phyloP scores from a whole-genome alignment of 1,284 basidiomycete genomes.

The Pseudozyma hubeiensis region DNA sequence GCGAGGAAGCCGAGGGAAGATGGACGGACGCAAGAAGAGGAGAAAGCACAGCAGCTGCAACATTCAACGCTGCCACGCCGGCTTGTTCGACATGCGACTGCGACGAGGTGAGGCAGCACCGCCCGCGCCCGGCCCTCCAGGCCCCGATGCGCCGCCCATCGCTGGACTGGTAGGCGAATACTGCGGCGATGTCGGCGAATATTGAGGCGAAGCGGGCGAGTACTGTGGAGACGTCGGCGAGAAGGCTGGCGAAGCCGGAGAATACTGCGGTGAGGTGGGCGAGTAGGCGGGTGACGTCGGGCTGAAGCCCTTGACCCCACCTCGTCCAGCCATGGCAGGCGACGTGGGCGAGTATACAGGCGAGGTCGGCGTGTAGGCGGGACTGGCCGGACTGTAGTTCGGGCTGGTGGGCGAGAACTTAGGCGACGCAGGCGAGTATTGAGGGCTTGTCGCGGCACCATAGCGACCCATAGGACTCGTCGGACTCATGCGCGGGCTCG shows the following conservation, averaged over 20 bases:
- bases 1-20: neutral
- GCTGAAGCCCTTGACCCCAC: slow-evolving; percentile 50
- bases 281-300: slow-evolving; percentile 61
- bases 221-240: slow-evolving; percentile 80
- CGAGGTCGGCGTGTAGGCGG: slow-evolving; percentile 69
- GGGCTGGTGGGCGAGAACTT: slow-evolving; percentile 62
- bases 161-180: slow-evolving; percentile 62
- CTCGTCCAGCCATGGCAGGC: slow-evolving; percentile 39
- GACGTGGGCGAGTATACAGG: slow-evolving; percentile 61
- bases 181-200: slow-evolving; percentile 62
- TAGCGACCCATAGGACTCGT: slow-evolving; percentile 65
- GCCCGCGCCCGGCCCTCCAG: slow-evolving; percentile 32
- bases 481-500: slow-evolving; percentile 61
- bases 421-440: slow-evolving; percentile 62
- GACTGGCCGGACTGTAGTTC: slow-evolving; percentile 70
- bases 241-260: slow-evolving; percentile 73
- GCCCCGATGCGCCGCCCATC: slow-evolving; percentile 36
- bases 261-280: slow-evolving; percentile 63
- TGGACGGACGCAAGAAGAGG: too few species aligned
- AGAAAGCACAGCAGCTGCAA: neutral
- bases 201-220: slow-evolving; percentile 68
- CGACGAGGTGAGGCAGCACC: slow-evolving; percentile 59
- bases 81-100: slow-evolving; percentile 62
- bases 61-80: slow-evolving; percentile 60
- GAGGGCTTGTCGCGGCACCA: slow-evolving; percentile 72